Evolutionary conservation across 306 rosid species (phyloP).

Genomic region (Delonix regia): DNA sequence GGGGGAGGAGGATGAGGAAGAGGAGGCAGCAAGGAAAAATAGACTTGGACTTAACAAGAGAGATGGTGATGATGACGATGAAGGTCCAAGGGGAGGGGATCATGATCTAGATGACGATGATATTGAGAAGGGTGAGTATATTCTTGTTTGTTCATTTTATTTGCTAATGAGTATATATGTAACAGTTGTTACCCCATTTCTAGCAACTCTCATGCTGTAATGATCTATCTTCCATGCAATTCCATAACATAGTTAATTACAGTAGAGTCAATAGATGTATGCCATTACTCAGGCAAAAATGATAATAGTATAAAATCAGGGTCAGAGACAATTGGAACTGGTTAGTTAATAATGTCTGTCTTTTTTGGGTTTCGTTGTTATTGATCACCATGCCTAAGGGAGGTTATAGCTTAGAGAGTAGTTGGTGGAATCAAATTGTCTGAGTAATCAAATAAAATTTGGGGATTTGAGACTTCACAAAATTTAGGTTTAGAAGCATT

Average conservation of each 20-base stretch:
- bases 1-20: conserved; percentile 95
- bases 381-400: conserved; percentile 8
- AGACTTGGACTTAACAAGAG: conserved; percentile 68
- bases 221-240: neutral
- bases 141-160: neutral
- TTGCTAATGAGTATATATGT: neutral
- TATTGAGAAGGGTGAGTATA: conserved; percentile 9
- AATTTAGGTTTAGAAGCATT: neutral
- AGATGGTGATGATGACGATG: neutral
- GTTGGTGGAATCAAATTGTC: conserved; percentile 3
- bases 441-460: neutral
- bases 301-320: neutral
- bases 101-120: neutral
- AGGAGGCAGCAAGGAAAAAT: conserved; percentile 72
- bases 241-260: neutral
- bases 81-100: conserved; percentile 16
- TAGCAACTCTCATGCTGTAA: neutral
- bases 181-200: neutral
- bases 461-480: neutral
- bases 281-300: neutral
- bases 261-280: neutral
- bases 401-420: conserved; percentile 17
- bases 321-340: neutral
- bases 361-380: neutral
- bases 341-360: neutral